phyloP scores from a whole-genome alignment of 139 green algal genomes.

The Micractinium conductrix region DNA sequence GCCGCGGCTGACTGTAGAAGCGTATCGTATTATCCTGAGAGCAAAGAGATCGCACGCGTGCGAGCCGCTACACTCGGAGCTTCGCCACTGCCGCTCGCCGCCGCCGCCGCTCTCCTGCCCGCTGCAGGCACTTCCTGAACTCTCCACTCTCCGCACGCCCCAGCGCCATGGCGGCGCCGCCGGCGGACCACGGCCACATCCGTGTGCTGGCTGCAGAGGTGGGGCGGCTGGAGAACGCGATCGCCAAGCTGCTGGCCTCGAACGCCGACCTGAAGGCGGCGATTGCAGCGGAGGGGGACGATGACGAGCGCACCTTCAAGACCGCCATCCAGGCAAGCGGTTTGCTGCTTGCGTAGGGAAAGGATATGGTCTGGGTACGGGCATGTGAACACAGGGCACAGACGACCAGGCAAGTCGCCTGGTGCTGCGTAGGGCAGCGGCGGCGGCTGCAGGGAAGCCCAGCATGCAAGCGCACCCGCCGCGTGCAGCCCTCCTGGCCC shows the following conservation, averaged over 20 bases:
- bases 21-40: too few species aligned
- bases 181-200: conserved; percentile 2
- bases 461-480: neutral
- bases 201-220: neutral
- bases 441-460: neutral
- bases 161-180: too few species aligned
- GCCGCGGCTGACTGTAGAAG: too few species aligned
- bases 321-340: conserved; percentile 29
- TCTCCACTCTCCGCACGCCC: too few species aligned
- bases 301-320: conserved; percentile 38
- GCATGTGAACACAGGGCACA: too few species aligned
- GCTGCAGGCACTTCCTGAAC: neutral
- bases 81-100: too few species aligned
- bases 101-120: too few species aligned
- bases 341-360: too few species aligned
- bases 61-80: too few species aligned
- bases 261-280: conserved; percentile 26
- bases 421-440: neutral
- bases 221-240: conserved; percentile 17
- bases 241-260: neutral
- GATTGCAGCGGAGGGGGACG: conserved; percentile 20
- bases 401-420: too few species aligned
- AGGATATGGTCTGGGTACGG: neutral
- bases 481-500: neutral
- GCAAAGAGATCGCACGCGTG: too few species aligned